A percentile compares a stretch with the other conserved stretches of the same genome.
Conservation (phyloP, 1,284 basidiomycete species). For the Fomitiporia mediterranea region DNA sequence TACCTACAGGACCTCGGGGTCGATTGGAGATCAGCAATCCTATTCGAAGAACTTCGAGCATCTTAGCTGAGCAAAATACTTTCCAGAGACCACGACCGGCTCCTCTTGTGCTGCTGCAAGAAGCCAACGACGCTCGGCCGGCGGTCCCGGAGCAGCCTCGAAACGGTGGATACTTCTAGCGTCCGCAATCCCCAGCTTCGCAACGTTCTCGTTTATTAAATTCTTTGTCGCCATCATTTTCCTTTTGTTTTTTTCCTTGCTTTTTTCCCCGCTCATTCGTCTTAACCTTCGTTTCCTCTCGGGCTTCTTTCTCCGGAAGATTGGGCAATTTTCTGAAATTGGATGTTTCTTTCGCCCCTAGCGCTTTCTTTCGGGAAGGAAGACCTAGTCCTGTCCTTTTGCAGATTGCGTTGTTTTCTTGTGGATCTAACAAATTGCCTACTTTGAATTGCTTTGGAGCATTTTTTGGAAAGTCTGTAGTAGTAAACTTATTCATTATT, state of each 20-base stretch:
- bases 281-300: neutral
- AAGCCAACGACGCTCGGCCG: conserved; percentile 9
- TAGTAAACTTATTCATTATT: conserved; percentile 14
- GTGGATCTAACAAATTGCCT: neutral
- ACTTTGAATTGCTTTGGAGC: neutral
- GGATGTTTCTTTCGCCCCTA: neutral
- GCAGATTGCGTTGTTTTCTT: neutral
- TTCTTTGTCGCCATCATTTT: neutral
- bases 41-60: conserved; percentile 26
- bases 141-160: conserved; percentile 2
- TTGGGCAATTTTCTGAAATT: neutral
- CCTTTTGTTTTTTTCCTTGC: neutral
- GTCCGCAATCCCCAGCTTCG: neutral
- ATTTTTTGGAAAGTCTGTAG: conserved; percentile 1
- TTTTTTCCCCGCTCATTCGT: neutral
- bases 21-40: conserved; percentile 32
- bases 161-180: conserved; percentile 13
- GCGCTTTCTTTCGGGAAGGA: no score
- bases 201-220: conserved; percentile 3
- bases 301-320: neutral
- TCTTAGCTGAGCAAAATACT: conserved; percentile 30
- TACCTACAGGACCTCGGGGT: conserved; percentile 23
- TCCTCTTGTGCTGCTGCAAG: conserved; percentile 30
- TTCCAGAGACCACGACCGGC: conserved; percentile 44
- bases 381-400: neutral